Conservation (phyloP, 2,329 filamentous ascomycete genomes). For the Microcyclospora pomicola region DNA sequence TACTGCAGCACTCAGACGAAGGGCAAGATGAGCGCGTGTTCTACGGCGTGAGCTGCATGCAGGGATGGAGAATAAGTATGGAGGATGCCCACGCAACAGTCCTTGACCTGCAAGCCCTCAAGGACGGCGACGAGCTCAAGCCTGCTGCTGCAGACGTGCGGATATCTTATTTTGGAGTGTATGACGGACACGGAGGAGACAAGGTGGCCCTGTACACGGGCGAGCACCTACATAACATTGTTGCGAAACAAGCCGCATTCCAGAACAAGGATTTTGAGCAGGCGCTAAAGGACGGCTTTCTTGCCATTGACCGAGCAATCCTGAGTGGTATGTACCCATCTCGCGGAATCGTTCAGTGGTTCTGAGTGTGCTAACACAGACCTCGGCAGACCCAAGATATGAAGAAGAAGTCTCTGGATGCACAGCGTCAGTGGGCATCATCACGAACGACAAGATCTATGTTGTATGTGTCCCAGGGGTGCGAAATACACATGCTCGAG, state of each 20-base stretch:
- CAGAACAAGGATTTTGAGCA: slow-evolving; percentile 84
- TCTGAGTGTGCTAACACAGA: slow-evolving; percentile 2
- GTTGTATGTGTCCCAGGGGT: slow-evolving; percentile 51
- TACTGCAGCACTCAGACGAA: slow-evolving; percentile 61
- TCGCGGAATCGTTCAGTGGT: not conserved
- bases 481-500: not conserved
- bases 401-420: slow-evolving; percentile 97
- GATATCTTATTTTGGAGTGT: slow-evolving; percentile 93
- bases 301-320: slow-evolving; percentile 91
- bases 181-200: slow-evolving; percentile 93
- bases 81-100: slow-evolving; percentile 88
- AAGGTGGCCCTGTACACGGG: slow-evolving; percentile 90
- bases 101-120: slow-evolving; percentile 64
- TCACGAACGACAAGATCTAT: slow-evolving; percentile 85
- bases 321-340: slow-evolving; percentile 62
- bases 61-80: slow-evolving; percentile 99
- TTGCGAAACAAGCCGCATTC: slow-evolving; percentile 89
- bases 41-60: slow-evolving; percentile 96
- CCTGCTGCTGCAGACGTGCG: slow-evolving; percentile 54
- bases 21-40: slow-evolving; percentile 86
- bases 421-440: slow-evolving; percentile 81
- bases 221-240: slow-evolving; percentile 83
- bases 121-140: slow-evolving; percentile 36
- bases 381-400: slow-evolving; percentile 69
- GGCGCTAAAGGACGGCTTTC: slow-evolving; percentile 90